phyloP scores from a whole-genome alignment of 306 rosid species.

The Prunus armeniaca region DNA sequence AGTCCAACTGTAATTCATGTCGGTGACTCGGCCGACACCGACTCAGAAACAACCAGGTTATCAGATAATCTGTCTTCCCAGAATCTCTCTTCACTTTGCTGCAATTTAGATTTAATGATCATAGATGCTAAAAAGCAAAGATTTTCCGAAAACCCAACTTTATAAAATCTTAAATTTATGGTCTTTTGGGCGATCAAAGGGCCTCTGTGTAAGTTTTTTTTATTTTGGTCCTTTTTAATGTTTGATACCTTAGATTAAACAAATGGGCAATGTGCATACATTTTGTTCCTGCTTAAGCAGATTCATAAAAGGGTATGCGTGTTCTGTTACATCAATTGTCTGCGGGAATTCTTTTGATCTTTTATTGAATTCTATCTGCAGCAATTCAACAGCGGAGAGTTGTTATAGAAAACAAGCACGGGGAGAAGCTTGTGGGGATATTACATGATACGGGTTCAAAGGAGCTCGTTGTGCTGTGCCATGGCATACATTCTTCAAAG shows the following conservation, averaged over 20 bases:
- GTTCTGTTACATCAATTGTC: neutral
- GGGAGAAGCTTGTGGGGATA: slow-evolving; percentile 76
- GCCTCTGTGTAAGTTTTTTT: neutral
- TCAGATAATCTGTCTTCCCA: neutral
- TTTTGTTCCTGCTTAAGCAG: too few relatives aligned
- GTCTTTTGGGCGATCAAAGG: neutral
- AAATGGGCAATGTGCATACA: neutral
- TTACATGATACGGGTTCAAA: slow-evolving; percentile 62
- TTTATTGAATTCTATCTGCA: slow-evolving; percentile 11
- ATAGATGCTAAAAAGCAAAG: neutral
- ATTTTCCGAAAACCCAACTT: neutral
- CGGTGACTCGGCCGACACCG: slow-evolving; percentile 17
- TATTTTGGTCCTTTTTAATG: neutral
- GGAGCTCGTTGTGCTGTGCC: slow-evolving; percentile 68
- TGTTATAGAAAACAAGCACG: slow-evolving; percentile 43
- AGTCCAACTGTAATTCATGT: slow-evolving; percentile 4
- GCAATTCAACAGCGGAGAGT: slow-evolving; percentile 38
- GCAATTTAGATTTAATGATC: neutral
- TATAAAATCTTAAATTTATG: neutral
- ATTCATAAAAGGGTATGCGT: neutral
- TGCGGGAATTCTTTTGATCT: neutral
- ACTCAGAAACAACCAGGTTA: slow-evolving; percentile 27
- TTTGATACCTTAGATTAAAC: neutral
- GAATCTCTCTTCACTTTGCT: neutral
- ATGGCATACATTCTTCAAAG: slow-evolving; percentile 88